Base-by-base conservation (phyloP, 2,329 filamentous ascomycete genomes). In the Colletotrichum tropicale region DNA sequence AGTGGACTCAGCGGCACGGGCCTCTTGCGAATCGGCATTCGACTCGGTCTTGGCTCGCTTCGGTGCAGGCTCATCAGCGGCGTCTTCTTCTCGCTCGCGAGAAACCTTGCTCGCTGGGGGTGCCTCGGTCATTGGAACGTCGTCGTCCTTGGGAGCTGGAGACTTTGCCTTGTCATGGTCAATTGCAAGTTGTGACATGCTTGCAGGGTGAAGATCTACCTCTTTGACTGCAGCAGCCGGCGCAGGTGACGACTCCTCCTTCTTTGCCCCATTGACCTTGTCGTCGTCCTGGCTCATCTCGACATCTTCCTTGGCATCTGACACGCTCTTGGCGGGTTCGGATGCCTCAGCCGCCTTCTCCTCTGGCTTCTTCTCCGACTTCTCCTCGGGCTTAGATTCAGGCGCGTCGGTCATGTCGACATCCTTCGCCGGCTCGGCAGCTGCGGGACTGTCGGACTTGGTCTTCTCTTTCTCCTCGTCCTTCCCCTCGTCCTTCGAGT, bases 31-130 rank as follows among this genome's bases (percentile, higher is more conserved):
- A 64, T 85, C 83, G 36, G 87, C 86, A 58, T 88, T 86, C 15
- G 87, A 87, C 18, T 94, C 94, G 0, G 95, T 94, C 85, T 93
- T 96, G 48, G 94, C 92, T 30, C 96, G 93, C 87, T 98, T 98
- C 2, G 95, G 91, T 18, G 91, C 91, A 69, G 93, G 95, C 78
- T 95, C 91, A 13, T 88, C 87, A 16, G 86, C 86, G 1, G 87
- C 87, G 78, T 98, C 95, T 6, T 95, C 93, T 74, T 98, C 95
- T 16, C 96, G 93, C 78, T 93, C 94, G 13, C 95, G 92, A 2
- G 95, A 89, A 15, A 94, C 82, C 85, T 96, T 96, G 43, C 86
- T 85, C 3, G 87, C 86, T 5, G 80, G 58, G 0, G 89, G 87
- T 2, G 86, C 89, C 77, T 92, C 91, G n/a, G 83, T 81, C 90